Base-by-base conservation (phyloP, 805 yeast species). In the Saccharomycopsis babjevae region DNA sequence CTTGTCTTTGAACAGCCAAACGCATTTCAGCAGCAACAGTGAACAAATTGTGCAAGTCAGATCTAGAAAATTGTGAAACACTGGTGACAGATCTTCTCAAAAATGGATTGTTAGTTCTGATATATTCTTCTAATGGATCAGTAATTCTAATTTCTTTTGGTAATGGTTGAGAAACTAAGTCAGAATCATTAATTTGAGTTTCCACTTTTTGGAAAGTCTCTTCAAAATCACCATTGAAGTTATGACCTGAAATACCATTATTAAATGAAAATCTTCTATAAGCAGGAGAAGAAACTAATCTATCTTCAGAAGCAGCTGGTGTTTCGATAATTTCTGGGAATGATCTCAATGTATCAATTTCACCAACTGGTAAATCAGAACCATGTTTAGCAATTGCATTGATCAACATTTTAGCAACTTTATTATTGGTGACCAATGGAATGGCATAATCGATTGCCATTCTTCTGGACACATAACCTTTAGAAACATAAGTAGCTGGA, bases 391-490 rank as follows among this genome's bases (percentile, higher is more conserved):
- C 81, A 66, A 91, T 74, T n/a, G 99, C 98, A 77, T 94, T 98
- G 67, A 94, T 85, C 75, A 94, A 80, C 67, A 94, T 79, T 77
- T 94, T 94, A 65, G 99, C 99, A 79, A 92, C 86, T 77, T 94
- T 94, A 67, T 94, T 98, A 72, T 94, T 94, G 66, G 99, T 94
- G 57, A 94, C 97, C 73, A 94, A 81, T 58, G 99, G 99, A 72
- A 94, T 91, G 58, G 97, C 92, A 74, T 89, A 96, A 76, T 94
- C 99, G 67, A 94, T 97, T 67, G 99, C 99, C 98, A 94, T 89
- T 80, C 99, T 94, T 82, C 99, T 96, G 55, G 98, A 89, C 75
- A 83, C 85, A 81, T 94, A 94, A 73, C 99, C 99, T 78, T 89
- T 91, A 34, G 97, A 89, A 81, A 94, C 90, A 77, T 94, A 94